A percentile compares a stretch with the other conserved stretches of the same genome.
Conservation (phyloP, 257 asterid genomes). For the Penstemon newberryi region DNA sequence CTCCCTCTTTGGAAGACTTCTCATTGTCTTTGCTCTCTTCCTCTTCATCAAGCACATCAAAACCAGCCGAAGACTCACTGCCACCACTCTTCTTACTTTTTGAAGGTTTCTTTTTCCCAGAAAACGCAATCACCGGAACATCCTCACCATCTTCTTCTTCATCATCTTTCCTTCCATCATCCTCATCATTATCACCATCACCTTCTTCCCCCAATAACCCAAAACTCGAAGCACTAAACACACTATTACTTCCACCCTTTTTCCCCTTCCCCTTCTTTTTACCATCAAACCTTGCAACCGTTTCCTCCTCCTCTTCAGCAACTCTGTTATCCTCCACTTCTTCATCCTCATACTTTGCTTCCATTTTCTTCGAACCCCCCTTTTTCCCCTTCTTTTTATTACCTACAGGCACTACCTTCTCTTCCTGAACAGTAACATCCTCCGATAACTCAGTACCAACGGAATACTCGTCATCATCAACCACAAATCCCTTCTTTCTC, state of each 20-base stretch:
- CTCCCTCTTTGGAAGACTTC: conserved; percentile 54
- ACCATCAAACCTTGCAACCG: conserved; percentile 43
- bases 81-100: conserved; percentile 56
- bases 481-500: conserved; percentile 63
- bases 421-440: conserved; percentile 55
- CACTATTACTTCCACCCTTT: conserved; percentile 43
- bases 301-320: conserved; percentile 46
- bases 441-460: conserved; percentile 66
- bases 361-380: conserved; percentile 47
- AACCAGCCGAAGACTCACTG: conserved; percentile 35
- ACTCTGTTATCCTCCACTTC: conserved; percentile 35
- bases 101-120: conserved; percentile 72
- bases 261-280: conserved; percentile 71
- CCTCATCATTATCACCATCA: conserved; percentile 42
- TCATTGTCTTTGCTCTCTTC: conserved; percentile 41
- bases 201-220: conserved; percentile 61
- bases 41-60: conserved; percentile 52
- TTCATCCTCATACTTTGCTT: conserved; percentile 42
- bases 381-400: conserved; percentile 65
- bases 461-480: conserved; percentile 73
- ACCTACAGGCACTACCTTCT: conserved; percentile 42
- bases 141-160: conserved; percentile 38
- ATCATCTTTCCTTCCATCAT: conserved; percentile 37
- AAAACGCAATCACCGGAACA: conserved; percentile 48
- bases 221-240: conserved; percentile 47